phyloP scores from a whole-genome alignment of 495 filamentous ascomycete species.

The Sordaria brevicollis region DNA sequence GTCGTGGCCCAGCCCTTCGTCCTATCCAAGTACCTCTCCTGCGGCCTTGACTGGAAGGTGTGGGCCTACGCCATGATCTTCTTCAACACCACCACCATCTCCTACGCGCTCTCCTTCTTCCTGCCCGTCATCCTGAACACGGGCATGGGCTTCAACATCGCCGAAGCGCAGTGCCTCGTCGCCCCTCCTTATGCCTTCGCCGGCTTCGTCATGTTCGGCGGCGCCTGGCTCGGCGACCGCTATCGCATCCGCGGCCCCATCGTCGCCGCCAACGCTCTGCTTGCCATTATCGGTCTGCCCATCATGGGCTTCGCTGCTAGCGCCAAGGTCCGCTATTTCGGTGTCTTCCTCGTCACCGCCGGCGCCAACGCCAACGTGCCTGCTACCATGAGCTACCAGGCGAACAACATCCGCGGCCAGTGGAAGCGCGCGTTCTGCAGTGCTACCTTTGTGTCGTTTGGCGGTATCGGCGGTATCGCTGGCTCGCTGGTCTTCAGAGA shows the following conservation, averaged over 20 bases:
- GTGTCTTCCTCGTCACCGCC: conserved; percentile 52
- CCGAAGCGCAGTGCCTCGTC: conserved; percentile 48
- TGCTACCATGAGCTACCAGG: conserved; percentile 49
- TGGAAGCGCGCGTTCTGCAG: conserved; percentile 55
- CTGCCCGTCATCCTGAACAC: conserved; percentile 50
- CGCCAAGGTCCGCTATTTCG: conserved; percentile 47
- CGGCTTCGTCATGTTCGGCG: conserved; percentile 46
- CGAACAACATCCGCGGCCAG: conserved; percentile 59
- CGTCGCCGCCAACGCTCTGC: conserved; percentile 42
- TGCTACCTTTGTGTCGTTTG: conserved; percentile 48
- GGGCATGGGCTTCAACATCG: conserved; percentile 49
- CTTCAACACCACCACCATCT: conserved; percentile 47
- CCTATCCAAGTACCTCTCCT: conserved; percentile 37
- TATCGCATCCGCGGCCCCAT: conserved; percentile 47
- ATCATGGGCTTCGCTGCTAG: conserved; percentile 43
- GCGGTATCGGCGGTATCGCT: conserved; percentile 52
- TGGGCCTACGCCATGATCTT: conserved; percentile 53
- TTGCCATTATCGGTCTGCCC: conserved; percentile 37
- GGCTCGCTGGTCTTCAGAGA: conserved; percentile 46
- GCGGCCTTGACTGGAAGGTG: conserved; percentile 45
- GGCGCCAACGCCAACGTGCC: conserved; percentile 54
- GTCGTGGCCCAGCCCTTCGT: conserved; percentile 39
- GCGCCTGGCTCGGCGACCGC: conserved; percentile 45
- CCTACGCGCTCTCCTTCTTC: conserved; percentile 59
- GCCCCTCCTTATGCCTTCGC: conserved; percentile 54